Base-by-base conservation (phyloP, 371 early-diverging fungal genomes). In the Mortierella sp. region DNA sequence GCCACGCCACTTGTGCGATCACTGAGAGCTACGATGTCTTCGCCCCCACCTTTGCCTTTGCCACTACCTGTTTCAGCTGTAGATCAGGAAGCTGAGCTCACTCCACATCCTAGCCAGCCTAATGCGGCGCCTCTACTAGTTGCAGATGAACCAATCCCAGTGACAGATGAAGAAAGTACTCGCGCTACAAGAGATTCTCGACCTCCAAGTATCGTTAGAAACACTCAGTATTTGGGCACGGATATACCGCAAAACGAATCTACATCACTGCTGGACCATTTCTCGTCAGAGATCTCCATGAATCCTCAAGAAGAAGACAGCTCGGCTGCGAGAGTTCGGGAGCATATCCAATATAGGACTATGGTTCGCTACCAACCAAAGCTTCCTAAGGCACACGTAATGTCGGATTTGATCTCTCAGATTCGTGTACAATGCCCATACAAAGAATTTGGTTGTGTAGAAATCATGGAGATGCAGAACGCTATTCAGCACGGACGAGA, bases 371-470 rank as follows among this genome's bases (percentile, higher is more conserved):
- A 74, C 60, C 80, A 74, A 45, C 80, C 80, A 17, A 70, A 67
- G 7, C 59, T 80, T 3, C 80, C 80, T 23, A 80, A 80, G 43
- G 80, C 80, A 0, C 80, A 80, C 68, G 68, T 80, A 58, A 80
- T 80, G 75, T 80, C 80, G 1, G 80, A 80, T 23, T 26, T 80
- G 23, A 80, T 80, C n/a, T 80, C 80, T 13, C 80, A 80, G 45
- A 80, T 64, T 29, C 64, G 61, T 12, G 80, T 80, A 2, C 64
- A 80, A 42, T 80, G 80, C 56, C 75, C 80, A 1, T 64, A 80
- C 34, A 70, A 31, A 22, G 37, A 58, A 15, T 59, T 67, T 54
- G 80, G 80, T 2, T 80, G 80, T 43, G 23, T 10, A 0, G 80
- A 75, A n/a, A 75, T 37, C n/a, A 68, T 70, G 75, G 75, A 74